Evolutionary conservation across 306 rosid genomes (phyloP).

Genomic region (Cucurbita argyrosperma): DNA sequence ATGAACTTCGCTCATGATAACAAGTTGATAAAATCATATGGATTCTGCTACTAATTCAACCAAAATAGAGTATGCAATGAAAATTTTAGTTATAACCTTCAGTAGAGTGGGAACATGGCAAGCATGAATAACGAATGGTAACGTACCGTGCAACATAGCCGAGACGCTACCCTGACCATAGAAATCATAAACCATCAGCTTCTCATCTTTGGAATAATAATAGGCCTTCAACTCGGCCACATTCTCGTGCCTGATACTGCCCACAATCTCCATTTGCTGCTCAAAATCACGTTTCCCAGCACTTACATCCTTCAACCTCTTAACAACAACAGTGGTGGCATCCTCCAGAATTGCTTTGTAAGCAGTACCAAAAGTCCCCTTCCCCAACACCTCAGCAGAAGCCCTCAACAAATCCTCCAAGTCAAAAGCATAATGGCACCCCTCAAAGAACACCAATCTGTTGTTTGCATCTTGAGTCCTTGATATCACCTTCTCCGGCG

Average conservation of each 20-base stretch:
- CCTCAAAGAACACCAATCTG: constrained; percentile 67
- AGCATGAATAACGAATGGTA: not conserved
- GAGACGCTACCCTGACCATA: constrained; percentile 59
- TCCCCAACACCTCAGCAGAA: constrained; percentile 85
- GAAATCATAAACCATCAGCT: constrained; percentile 57
- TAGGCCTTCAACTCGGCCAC: constrained; percentile 77
- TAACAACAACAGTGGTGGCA: constrained; percentile 62
- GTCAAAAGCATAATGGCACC: constrained; percentile 64
- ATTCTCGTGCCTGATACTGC: constrained; percentile 66
- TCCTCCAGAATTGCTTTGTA: constrained; percentile 75
- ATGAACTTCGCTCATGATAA: not conserved
- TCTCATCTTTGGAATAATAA: constrained; percentile 65
- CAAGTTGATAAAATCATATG: not conserved
- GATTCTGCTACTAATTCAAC: not conserved
- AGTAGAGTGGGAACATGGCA: not conserved
- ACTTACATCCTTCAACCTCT: constrained; percentile 71
- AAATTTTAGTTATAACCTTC: not conserved
- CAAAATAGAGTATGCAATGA: not conserved
- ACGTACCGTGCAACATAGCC: constrained; percentile 63
- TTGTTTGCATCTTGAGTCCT: constrained; percentile 61
- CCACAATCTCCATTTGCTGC: constrained; percentile 72
- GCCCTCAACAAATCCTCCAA: constrained; percentile 90
- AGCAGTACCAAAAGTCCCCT: constrained; percentile 83
- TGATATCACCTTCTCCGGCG: constrained; percentile 63
- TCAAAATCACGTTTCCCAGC: constrained; percentile 59